Base-by-base conservation (phyloP, 1,284 basidiomycete species). In the Apiotrichum gamsii region DNA sequence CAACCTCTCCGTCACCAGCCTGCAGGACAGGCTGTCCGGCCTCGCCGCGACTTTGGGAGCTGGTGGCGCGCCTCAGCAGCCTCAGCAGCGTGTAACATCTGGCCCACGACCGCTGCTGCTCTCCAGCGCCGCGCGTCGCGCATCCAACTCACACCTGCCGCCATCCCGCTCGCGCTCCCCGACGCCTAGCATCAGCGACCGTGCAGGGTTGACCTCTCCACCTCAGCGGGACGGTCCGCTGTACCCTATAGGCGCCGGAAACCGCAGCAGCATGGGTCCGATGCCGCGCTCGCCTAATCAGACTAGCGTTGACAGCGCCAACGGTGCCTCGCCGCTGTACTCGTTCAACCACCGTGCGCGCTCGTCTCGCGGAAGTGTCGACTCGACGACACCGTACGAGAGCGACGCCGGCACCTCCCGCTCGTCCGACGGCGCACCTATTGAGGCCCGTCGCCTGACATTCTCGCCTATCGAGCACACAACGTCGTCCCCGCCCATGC, bases 71-170 rank as follows among this genome's bases (percentile, higher is more conserved):
- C 34, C 21, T 4, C 36, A 47, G 9, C 39, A 45, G 19, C 35
- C 39, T 37, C 41, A 43, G 19, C 46, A 16, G 25, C 43, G 45
- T 8, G 28, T 37, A 2, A 42, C 48, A 0, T 48, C 54, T 11
- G 56, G 56, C 4, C 61, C 63, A 8, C 48, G 57, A 19, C 61
- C 63, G 5, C 50, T 65, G 3, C 37, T 63, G 11, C 54, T 65
- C 2, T 60, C 58, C 3, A 45, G 51, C 14, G 47, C 54, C 3
- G 56, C 46, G 2, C 35, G 62, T 11, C 42, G 59, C 16, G 59
- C 57, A 20, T 54, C 53, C 40, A 47, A 46, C 45, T 43, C 50
- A 11, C 25, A 28, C 25, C 6, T 28, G 8, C 25, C 25, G 8
- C 25, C 25, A 28, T 28, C 25, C 11, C 25, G 25, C 8, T 28